Evolutionary conservation across 331 rosid genomes (phyloP).

Genomic region (Cydonia oblonga): DNA sequence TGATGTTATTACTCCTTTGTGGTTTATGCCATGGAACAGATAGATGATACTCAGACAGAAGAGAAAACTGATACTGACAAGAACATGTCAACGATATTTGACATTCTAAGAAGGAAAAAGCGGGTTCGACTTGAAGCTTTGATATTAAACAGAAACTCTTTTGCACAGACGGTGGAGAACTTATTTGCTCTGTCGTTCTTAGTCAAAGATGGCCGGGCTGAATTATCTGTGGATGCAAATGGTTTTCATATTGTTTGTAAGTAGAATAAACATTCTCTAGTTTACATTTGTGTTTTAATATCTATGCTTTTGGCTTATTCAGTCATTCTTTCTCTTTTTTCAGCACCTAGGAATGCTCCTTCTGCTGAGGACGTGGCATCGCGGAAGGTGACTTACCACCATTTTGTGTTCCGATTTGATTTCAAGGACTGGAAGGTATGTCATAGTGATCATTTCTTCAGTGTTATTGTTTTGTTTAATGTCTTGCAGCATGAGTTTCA

Average conservation of each 20-base stretch:
- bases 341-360: slow-evolving; percentile 74
- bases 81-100: slow-evolving; percentile 60
- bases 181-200: slow-evolving; percentile 71
- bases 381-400: slow-evolving; percentile 37
- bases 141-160: slow-evolving; percentile 51
- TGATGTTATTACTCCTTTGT: background rate
- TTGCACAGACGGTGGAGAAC: slow-evolving; percentile 79
- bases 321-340: background rate
- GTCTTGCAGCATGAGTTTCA: too few relatives aligned
- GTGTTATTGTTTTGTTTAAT: background rate
- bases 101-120: slow-evolving; percentile 35
- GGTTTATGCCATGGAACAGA: slow-evolving; percentile 39
- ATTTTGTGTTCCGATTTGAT: slow-evolving; percentile 69
- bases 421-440: slow-evolving; percentile 78
- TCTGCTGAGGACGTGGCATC: slow-evolving; percentile 29
- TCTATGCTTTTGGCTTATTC: background rate
- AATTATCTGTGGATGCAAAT: slow-evolving; percentile 38
- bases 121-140: slow-evolving; percentile 43
- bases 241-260: slow-evolving; percentile 59
- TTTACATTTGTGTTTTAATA: background rate
- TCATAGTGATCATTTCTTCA: background rate
- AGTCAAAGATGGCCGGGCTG: slow-evolving; percentile 79
- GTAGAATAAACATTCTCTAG: slow-evolving; percentile 11
- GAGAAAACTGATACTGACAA: slow-evolving; percentile 64
- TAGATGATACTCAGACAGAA: slow-evolving; percentile 26